Evolutionary conservation across 352 stramenopile genomes (phyloP).

Genomic region (Aphanomyces stellatus): DNA sequence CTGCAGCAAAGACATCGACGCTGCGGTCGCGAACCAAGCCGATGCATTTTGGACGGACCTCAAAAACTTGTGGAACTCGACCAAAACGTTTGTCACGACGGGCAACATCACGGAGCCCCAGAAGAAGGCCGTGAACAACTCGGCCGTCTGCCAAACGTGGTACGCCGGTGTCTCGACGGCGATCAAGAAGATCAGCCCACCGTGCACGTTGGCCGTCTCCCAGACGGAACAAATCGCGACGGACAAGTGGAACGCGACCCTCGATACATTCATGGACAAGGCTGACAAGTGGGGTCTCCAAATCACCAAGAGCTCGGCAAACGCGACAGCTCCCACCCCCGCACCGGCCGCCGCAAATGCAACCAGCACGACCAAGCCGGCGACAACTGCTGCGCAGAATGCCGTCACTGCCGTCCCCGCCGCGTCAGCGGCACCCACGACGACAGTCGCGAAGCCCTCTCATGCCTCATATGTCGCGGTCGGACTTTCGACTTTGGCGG

Average conservation of each 20-base stretch:
- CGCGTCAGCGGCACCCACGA: not conserved
- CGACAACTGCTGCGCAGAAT: not conserved
- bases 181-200: not conserved
- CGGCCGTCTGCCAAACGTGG: not conserved
- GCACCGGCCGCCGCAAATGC: not conserved
- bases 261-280: not conserved
- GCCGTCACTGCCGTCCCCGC: not conserved
- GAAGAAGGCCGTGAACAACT: not conserved
- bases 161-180: not conserved
- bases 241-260: not conserved
- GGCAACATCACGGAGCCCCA: not conserved
- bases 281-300: not conserved
- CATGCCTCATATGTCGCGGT: not conserved
- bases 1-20: not conserved
- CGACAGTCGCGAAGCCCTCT: not conserved
- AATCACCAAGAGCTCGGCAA: not conserved
- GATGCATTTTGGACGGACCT: not conserved
- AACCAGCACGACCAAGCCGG: not conserved
- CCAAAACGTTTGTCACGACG: not conserved
- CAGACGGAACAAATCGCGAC: not conserved
- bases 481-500: not conserved
- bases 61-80: not conserved
- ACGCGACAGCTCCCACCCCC: not conserved
- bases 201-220: not conserved
- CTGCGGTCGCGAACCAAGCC: not conserved